Base-by-base conservation (phyloP, 2,329 filamentous ascomycete species). In the Xylariales sp. region DNA sequence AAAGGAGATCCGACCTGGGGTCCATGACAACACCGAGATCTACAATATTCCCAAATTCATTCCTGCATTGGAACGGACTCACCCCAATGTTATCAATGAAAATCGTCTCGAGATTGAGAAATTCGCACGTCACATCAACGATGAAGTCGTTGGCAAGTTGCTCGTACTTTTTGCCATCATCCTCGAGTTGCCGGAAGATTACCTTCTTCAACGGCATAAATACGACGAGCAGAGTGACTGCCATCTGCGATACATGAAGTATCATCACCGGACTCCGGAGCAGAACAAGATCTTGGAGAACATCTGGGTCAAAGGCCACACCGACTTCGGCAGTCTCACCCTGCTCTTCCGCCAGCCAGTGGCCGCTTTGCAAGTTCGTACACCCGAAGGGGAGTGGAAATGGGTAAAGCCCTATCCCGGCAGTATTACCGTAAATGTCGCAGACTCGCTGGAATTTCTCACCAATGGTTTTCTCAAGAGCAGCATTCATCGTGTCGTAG, bases 361-460 rank as follows among this genome's bases (percentile, higher is more conserved):
- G 7, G 55, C 63, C 0, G 65, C 62, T 0, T 49, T 68, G 5
- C 64, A 67, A 38, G 55, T 68, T 18, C 58, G 62, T 31, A 60
- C 58, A 3, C 57, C 54, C 5, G 48, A 55, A 3, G 60, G 60
- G 3, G 47, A 58, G 14, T 68, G 62, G 55, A 60, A 62, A 29
- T 61, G 68, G 60, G 70, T 75, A 3, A 59, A 60, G 35, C 68
- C 70, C 1, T 61, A 69, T 34, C 62, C 68, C 10, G 69, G 65
- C 0, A 71, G 65, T n/a, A 74, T 77, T 39, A 71, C 69, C 0
- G 70, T 75, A 43, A 77, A 76, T 46, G 65, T 70, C 1, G 71
- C 68, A 10, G 73, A 76, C 54, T 63, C 68, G 3, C 57, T 76
- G 40, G 64, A 70, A 12, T 70, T 72, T 28, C 57, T 74, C 24